Evolutionary conservation across 139 green algal genomes (phyloP).

Genomic region (Edaphochlamys debaryana): DNA sequence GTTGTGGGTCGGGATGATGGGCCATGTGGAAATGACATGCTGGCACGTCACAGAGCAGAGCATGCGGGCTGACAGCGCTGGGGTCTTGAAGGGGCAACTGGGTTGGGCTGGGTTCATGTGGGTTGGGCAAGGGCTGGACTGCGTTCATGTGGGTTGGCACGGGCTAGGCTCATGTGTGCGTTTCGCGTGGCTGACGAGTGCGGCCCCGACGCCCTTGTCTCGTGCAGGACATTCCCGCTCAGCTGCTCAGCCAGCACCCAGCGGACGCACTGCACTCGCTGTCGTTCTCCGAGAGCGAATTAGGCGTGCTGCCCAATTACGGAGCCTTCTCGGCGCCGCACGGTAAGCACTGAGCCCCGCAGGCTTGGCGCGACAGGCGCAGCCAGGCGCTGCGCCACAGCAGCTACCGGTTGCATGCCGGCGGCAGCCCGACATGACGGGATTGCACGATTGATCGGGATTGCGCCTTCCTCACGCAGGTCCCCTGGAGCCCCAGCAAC

Average conservation of each 20-base stretch:
- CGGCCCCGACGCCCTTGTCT: background rate
- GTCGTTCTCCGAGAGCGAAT: background rate
- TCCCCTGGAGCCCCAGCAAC: too few species aligned
- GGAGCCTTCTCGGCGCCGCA: background rate
- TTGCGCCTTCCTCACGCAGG: too few species aligned
- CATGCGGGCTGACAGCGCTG: too few species aligned
- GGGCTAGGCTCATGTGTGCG: background rate
- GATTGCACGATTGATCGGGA: too few species aligned
- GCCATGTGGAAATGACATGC: too few species aligned
- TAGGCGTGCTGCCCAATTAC: too few species aligned
- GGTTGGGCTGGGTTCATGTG: too few species aligned
- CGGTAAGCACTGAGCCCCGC: background rate
- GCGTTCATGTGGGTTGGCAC: too few species aligned
- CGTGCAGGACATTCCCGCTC: constrained; percentile 1
- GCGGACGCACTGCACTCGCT: constrained; percentile 8
- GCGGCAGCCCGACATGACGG: too few species aligned
- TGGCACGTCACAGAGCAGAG: too few species aligned
- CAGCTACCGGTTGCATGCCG: background rate
- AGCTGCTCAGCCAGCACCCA: constrained; percentile 12
- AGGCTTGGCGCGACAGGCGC: background rate
- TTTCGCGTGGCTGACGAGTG: background rate
- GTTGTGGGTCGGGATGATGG: background rate
- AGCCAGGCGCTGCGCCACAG: background rate
- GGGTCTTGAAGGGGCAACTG: too few species aligned
- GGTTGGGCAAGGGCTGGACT: too few species aligned